A percentile compares a stretch with the other conserved stretches of the same genome.
Conservation (phyloP, 2,329 filamentous ascomycete species). For the Scedosporium apiospermum region DNA sequence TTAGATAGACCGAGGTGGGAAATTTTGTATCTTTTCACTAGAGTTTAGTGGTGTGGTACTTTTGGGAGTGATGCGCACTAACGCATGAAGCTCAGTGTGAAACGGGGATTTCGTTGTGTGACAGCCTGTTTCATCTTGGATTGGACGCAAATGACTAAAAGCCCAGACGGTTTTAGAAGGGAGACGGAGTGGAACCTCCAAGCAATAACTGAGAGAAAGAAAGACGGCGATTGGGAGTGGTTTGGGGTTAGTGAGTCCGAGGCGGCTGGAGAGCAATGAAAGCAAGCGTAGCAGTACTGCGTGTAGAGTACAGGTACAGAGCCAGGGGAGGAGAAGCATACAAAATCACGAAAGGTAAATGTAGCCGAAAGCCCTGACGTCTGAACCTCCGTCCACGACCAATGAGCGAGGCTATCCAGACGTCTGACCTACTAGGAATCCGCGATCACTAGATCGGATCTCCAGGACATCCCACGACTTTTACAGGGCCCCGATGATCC, state of each 20-base stretch:
- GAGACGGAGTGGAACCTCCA: neutral
- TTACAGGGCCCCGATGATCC: neutral
- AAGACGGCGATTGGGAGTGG: neutral
- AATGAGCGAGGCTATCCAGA: too few relatives aligned
- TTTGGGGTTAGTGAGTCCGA: too few relatives aligned
- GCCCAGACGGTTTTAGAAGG: neutral
- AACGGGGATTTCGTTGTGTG: neutral
- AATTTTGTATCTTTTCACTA: neutral
- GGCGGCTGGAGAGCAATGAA: too few relatives aligned
- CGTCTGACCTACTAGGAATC: neutral
- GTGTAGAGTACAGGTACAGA: too few relatives aligned
- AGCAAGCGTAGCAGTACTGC: too few relatives aligned
- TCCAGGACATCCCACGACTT: neutral
- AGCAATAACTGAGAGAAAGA: neutral
- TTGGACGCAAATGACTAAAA: neutral
- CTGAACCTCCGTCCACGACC: neutral
- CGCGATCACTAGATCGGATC: neutral
- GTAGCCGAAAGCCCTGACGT: neutral
- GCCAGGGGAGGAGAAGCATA: too few relatives aligned
- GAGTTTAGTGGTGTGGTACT: neutral
- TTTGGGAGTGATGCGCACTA: neutral
- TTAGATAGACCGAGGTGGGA: neutral
- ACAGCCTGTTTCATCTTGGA: neutral
- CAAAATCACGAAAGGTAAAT: too few relatives aligned
- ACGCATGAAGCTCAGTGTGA: neutral